phyloP scores from a whole-genome alignment of 495 filamentous ascomycete genomes.

The Cercophora newfieldiana region DNA sequence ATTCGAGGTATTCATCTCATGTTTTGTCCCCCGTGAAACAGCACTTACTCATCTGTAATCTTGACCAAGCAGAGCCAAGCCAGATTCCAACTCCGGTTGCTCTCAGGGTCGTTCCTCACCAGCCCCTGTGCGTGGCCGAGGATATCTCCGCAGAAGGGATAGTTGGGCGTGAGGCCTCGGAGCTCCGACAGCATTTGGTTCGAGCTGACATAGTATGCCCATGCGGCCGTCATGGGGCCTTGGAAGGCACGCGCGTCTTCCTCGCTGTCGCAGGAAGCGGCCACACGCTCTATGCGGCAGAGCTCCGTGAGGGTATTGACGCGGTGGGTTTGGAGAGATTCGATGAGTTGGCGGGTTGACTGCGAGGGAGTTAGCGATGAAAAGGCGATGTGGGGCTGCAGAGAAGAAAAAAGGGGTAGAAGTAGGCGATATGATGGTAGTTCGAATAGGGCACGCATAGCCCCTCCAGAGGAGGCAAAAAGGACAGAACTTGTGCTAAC shows the following conservation, averaged over 20 bases:
- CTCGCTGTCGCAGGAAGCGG: slow-evolving; percentile 52
- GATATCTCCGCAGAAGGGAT: slow-evolving; percentile 69
- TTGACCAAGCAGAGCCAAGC: slow-evolving; percentile 74
- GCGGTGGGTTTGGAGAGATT: slow-evolving; percentile 60
- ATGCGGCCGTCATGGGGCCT: slow-evolving; percentile 67
- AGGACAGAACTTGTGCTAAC: too few relatives aligned
- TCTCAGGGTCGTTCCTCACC: slow-evolving; percentile 64
- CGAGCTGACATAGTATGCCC: slow-evolving; percentile 71
- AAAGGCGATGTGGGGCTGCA: background rate
- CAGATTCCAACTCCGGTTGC: slow-evolving; percentile 73
- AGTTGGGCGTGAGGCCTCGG: slow-evolving; percentile 65
- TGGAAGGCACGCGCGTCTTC: slow-evolving; percentile 59
- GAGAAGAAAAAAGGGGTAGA: background rate
- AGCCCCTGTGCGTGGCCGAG: slow-evolving; percentile 66
- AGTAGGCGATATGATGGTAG: too few relatives aligned
- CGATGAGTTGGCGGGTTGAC: slow-evolving; percentile 45
- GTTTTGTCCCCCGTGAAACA: background rate
- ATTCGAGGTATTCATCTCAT: too few relatives aligned
- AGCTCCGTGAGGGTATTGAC: slow-evolving; percentile 75
- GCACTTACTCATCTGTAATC: slow-evolving; percentile 63
- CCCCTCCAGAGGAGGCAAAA: too few relatives aligned
- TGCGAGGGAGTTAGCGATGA: slow-evolving; percentile 19
- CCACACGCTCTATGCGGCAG: slow-evolving; percentile 69
- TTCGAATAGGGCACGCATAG: too few relatives aligned
- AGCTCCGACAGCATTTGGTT: slow-evolving; percentile 75